Conservation (phyloP, 2,329 filamentous ascomycete species). For the Sporothrix pallida region DNA sequence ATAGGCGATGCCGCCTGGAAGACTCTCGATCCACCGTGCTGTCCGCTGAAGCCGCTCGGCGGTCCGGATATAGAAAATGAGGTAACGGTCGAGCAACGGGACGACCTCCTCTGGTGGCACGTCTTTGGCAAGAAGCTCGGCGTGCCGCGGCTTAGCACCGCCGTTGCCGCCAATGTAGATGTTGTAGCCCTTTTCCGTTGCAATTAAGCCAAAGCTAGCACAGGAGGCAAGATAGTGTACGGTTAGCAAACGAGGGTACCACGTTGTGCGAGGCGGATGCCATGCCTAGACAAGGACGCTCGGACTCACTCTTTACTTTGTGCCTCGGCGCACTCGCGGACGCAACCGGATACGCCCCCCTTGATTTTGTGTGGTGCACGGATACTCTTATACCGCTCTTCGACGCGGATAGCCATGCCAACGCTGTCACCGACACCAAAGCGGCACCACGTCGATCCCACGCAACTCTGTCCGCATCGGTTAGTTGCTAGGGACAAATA, state of each 20-base stretch:
- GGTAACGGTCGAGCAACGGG: constrained; percentile 83
- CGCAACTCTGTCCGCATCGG: constrained; percentile 65
- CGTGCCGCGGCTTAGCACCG: constrained; percentile 81
- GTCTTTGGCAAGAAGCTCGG: constrained; percentile 83
- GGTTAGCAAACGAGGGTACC: no score
- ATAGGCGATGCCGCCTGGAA: constrained; percentile 84
- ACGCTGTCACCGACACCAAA: constrained; percentile 90
- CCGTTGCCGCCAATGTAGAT: constrained; percentile 91
- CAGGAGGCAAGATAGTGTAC: not conserved
- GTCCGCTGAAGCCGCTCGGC: constrained; percentile 90
- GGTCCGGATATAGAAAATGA: constrained; percentile 93
- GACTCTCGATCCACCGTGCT: constrained; percentile 82
- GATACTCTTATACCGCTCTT: constrained; percentile 91
- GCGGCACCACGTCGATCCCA: constrained; percentile 89
- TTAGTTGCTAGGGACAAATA: not conserved
- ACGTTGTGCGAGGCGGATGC: no score
- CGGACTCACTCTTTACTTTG: constrained; percentile 81
- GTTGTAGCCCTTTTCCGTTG: constrained; percentile 92
- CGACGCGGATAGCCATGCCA: constrained; percentile 84
- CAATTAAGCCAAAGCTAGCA: constrained; percentile 80
- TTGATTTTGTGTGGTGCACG: constrained; percentile 91
- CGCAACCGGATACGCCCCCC: constrained; percentile 85
- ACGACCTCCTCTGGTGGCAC: constrained; percentile 82
- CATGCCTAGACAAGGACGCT: not conserved
- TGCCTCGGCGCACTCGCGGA: constrained; percentile 91